phyloP scores from a whole-genome alignment of 1,139 yeast species.

The Arxiozyma bovina region DNA sequence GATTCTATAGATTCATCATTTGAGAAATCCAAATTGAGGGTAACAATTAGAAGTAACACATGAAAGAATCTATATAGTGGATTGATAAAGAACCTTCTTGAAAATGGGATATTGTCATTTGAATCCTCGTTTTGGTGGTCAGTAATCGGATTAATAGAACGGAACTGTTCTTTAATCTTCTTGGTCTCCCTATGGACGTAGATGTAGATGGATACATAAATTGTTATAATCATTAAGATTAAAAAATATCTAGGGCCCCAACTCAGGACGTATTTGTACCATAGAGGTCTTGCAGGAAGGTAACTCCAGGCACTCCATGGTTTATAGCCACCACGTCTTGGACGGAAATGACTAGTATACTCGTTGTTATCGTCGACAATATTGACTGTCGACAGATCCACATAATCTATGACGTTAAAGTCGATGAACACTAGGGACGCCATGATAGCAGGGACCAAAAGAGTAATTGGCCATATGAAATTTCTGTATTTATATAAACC shows the following conservation, averaged over 20 bases:
- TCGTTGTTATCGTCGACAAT: constrained; percentile 23
- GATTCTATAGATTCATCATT: constrained; percentile 12
- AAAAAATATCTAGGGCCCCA: constrained; percentile 79
- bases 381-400: constrained; percentile 11
- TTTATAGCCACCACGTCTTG: constrained; percentile 41
- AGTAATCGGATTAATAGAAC: background rate
- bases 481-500: constrained; percentile 59
- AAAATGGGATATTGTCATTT: background rate
- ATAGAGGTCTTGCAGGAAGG: constrained; percentile 60
- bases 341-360: constrained; percentile 16
- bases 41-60: constrained; percentile 1
- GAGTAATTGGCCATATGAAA: constrained; percentile 50
- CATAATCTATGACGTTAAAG: constrained; percentile 15
- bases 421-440: constrained; percentile 68
- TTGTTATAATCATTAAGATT: constrained; percentile 50
- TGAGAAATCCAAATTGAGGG: constrained; percentile 13
- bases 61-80: background rate
- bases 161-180: constrained; percentile 37
- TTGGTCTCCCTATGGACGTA: constrained; percentile 60
- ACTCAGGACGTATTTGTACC: constrained; percentile 67
- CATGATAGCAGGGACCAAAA: constrained; percentile 55
- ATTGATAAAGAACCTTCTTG: background rate
- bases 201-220: constrained; percentile 64
- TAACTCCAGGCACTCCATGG: constrained; percentile 75
- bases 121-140: background rate